Conservation (phyloP, 2,329 filamentous ascomycete genomes). For the Fonsecaea monophora region DNA sequence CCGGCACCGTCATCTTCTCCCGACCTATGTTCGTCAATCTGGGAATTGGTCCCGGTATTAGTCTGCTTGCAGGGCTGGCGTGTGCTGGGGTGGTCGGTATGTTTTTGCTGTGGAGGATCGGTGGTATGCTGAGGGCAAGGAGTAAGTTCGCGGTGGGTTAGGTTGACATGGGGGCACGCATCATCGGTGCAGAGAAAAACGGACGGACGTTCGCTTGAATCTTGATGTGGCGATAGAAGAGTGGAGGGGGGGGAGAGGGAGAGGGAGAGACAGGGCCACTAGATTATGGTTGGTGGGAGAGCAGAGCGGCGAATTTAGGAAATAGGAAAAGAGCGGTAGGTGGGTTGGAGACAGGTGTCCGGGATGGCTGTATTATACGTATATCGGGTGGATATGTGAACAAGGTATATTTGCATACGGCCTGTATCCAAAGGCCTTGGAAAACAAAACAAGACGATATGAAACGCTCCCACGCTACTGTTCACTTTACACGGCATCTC, state of each 20-base stretch:
- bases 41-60: constrained; percentile 43
- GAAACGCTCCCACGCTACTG: background rate
- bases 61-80: constrained; percentile 47
- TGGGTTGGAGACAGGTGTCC: too few species aligned
- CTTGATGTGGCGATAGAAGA: too few species aligned
- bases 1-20: constrained; percentile 47
- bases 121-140: constrained; percentile 60
- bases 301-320: too few species aligned
- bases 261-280: too few species aligned
- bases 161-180: background rate
- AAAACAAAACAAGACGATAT: background rate
- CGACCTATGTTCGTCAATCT: constrained; percentile 45
- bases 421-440: background rate
- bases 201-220: too few species aligned
- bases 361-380: background rate
- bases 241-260: too few species aligned
- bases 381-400: too few species aligned
- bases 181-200: too few species aligned
- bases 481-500: constrained; percentile 9
- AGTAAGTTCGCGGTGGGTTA: constrained; percentile 61
- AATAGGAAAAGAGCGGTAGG: too few species aligned
- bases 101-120: constrained; percentile 64
- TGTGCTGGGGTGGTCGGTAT: constrained; percentile 59
- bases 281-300: too few species aligned
- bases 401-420: background rate